phyloP scores from a whole-genome alignment of 768 basidiomycete genomes.

The Tricholoma bakamatsutake region DNA sequence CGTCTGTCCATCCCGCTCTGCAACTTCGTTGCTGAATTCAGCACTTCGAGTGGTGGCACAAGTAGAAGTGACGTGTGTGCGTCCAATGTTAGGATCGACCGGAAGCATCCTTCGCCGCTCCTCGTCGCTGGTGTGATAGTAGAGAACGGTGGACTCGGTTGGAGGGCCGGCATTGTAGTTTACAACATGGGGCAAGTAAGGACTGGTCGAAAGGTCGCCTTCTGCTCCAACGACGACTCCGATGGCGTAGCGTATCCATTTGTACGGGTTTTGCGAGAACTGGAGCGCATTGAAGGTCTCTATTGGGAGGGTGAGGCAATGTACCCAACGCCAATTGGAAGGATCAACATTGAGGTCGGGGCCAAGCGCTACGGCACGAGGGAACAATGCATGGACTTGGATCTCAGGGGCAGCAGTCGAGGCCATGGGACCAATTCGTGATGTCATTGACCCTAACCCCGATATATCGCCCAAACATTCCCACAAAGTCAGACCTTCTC shows the following conservation, averaged over 20 bases:
- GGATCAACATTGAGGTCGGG: too few species aligned
- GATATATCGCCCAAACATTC: too few species aligned
- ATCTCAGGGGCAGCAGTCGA: too few species aligned
- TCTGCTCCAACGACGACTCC: conserved; percentile 15
- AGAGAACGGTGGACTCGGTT: conserved; percentile 8
- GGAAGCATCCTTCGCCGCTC: conserved; percentile 17
- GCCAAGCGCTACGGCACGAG: too few species aligned
- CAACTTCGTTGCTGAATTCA: conserved; percentile 8
- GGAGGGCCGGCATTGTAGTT: conserved; percentile 10
- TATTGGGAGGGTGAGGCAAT: not conserved
- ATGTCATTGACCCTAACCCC: too few species aligned
- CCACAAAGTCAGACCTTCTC: too few species aligned
- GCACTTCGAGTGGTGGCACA: conserved; percentile 8
- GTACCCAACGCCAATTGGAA: too few species aligned
- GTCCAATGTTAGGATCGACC: conserved; percentile 10
- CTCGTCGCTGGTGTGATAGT: conserved; percentile 13
- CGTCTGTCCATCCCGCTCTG: conserved; percentile 11
- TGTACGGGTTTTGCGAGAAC: conserved; percentile 13
- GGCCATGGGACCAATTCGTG: too few species aligned
- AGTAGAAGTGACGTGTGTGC: conserved; percentile 12
- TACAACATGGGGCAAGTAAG: conserved; percentile 4
- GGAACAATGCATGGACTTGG: too few species aligned
- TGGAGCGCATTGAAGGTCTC: conserved; percentile 4
- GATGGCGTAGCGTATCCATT: conserved; percentile 18
- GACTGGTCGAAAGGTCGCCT: conserved; percentile 13